Evolutionary conservation across 495 filamentous ascomycete species (phyloP).

Genomic region (Elasticomyces elasticus): DNA sequence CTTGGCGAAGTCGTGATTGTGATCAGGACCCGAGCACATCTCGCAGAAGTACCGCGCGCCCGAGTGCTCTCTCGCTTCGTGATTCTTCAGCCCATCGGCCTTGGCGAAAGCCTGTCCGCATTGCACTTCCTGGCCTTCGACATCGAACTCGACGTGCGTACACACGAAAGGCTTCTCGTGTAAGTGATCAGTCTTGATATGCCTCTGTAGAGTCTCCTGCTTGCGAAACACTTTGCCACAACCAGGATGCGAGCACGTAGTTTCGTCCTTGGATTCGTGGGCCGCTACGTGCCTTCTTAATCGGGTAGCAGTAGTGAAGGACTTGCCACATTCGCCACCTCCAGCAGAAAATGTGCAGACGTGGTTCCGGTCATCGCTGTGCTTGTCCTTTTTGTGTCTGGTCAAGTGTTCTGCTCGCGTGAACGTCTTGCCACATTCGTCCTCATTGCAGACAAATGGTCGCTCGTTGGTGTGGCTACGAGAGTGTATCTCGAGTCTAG

Average conservation of each 20-base stretch:
- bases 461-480: conserved; percentile 73
- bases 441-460: conserved; percentile 55
- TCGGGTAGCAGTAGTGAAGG: conserved; percentile 65
- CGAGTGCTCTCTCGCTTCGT: conserved; percentile 60
- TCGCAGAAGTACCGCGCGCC: conserved; percentile 61
- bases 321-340: conserved; percentile 54
- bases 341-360: conserved; percentile 39
- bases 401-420: conserved; percentile 69
- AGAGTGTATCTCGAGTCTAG: conserved; percentile 66
- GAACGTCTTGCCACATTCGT: conserved; percentile 70
- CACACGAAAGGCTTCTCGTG: conserved; percentile 52
- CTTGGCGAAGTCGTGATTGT: conserved; percentile 3
- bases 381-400: conserved; percentile 71
- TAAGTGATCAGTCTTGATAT: conserved; percentile 65
- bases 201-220: conserved; percentile 72
- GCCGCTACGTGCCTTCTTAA: conserved; percentile 42
- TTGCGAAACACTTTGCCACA: conserved; percentile 80
- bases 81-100: conserved; percentile 54
- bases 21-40: conserved; percentile 41
- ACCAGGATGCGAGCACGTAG: conserved; percentile 55
- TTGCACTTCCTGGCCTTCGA: background rate
- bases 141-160: conserved; percentile 32
- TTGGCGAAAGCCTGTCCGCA: conserved; percentile 49
- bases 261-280: conserved; percentile 30
- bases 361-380: conserved; percentile 61